Evolutionary conservation across 495 filamentous ascomycete species (phyloP).

Genomic region (Hypoxylon rickii): DNA sequence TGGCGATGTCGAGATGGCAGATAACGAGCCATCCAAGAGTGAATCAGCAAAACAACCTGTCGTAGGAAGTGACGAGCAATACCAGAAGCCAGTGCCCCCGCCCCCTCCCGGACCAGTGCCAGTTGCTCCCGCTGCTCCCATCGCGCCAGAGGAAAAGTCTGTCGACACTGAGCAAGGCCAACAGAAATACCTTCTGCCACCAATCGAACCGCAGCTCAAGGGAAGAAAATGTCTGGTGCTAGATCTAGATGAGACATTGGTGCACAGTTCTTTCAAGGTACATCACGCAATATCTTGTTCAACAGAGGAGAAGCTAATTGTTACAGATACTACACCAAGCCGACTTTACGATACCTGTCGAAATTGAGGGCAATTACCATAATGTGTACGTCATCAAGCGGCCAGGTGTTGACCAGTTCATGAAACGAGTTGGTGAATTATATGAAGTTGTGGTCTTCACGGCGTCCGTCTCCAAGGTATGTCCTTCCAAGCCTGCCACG

Average conservation of each 20-base stretch:
- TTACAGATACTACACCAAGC: conserved; percentile 91
- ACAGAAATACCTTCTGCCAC: conserved; percentile 78
- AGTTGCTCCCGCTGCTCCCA: conserved; percentile 20
- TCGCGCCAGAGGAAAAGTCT: conserved; percentile 39
- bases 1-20: conserved; percentile 67
- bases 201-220: conserved; percentile 73
- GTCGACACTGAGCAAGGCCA: conserved; percentile 49
- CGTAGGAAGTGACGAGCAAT: conserved; percentile 45
- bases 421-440: conserved; percentile 96
- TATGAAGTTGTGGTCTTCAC: conserved; percentile 99
- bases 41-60: conserved; percentile 38
- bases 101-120: conserved; percentile 50
- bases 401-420: conserved; percentile 95
- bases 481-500: conserved; percentile 23
- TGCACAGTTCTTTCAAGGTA: conserved; percentile 99
- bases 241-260: conserved; percentile 96
- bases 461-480: conserved; percentile 95
- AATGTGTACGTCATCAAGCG: conserved; percentile 99
- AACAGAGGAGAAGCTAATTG: conserved; percentile 33
- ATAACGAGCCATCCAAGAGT: conserved; percentile 48
- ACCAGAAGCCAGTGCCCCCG: conserved; percentile 59
- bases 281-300: conserved; percentile 14
- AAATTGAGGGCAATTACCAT: conserved; percentile 98
- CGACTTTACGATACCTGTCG: conserved; percentile 98
- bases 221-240: conserved; percentile 93